A percentile compares a stretch with the other conserved stretches of the same genome.
phyloP scores from a whole-genome alignment of 176 grass and related monocot genomes.

The Puccinellia tenuiflora region DNA sequence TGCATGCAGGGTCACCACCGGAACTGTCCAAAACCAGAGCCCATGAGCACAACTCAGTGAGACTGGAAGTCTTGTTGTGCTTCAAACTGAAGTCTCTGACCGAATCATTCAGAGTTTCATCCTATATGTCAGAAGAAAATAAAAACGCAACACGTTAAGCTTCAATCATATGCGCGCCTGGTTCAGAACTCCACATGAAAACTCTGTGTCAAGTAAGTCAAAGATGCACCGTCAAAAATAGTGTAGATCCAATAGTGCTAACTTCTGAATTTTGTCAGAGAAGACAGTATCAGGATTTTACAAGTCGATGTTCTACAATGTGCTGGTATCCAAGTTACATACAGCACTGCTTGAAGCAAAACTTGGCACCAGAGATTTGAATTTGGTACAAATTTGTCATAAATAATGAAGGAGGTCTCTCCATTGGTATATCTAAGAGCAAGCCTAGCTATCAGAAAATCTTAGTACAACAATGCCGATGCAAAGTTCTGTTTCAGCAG shows the following conservation, averaged over 20 bases:
- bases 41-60: neutral
- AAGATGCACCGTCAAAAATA: too few species aligned
- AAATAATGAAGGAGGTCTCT: neutral
- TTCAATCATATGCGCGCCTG: conserved; percentile 17
- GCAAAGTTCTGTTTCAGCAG: neutral
- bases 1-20: neutral
- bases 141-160: neutral
- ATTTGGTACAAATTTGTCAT: neutral
- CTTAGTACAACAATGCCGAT: conserved; percentile 10
- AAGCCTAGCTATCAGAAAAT: neutral
- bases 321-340: neutral
- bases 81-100: neutral
- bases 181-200: neutral
- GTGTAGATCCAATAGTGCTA: neutral
- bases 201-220: neutral
- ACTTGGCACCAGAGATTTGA: neutral
- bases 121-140: neutral
- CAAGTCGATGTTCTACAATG: neutral
- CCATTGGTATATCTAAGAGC: neutral
- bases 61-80: neutral
- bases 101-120: neutral
- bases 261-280: neutral
- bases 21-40: neutral
- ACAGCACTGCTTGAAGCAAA: conserved; percentile 2
- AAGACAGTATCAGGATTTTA: neutral